A percentile compares a stretch with the other conserved stretches of the same genome.
Evolutionary conservation across 108 stramenopile genomes (phyloP).

Genomic region (Skeletonema menzelii): DNA sequence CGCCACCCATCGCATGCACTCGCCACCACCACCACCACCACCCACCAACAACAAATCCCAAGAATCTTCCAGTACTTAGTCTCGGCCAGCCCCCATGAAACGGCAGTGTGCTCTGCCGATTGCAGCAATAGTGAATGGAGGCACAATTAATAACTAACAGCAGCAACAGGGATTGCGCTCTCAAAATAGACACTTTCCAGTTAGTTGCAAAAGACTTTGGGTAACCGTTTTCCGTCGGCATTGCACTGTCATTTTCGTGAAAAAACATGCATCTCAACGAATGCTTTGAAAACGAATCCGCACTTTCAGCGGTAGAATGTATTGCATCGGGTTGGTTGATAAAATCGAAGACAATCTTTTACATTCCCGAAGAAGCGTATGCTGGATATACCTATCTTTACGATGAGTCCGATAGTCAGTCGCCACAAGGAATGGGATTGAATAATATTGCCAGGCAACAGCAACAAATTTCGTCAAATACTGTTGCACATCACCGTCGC

Average conservation of each 20-base stretch:
- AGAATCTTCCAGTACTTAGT: background rate
- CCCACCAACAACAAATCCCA: background rate
- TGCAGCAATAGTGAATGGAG: background rate
- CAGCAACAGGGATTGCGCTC: background rate
- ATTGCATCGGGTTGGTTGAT: slow-evolving; percentile 34
- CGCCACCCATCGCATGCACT: too few species aligned
- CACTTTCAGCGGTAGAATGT: slow-evolving; percentile 24
- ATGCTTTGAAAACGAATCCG: slow-evolving; percentile 30
- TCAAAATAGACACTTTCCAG: background rate
- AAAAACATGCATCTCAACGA: slow-evolving; percentile 39
- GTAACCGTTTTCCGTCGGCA: background rate
- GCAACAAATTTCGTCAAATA: background rate
- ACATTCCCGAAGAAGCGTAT: slow-evolving; percentile 41
- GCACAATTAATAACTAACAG: background rate
- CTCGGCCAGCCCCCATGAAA: too few species aligned
- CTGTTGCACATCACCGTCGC: slow-evolving; percentile 1
- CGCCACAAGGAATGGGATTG: background rate
- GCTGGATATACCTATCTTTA: slow-evolving; percentile 46
- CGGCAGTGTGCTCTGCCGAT: background rate
- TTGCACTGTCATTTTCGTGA: too few species aligned
- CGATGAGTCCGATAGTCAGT: background rate
- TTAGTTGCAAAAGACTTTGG: too few species aligned
- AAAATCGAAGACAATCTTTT: slow-evolving; percentile 42
- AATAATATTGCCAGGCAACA: background rate
- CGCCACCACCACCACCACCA: too few species aligned